A percentile compares a stretch with the other conserved stretches of the same genome.
Evolutionary conservation across 352 stramenopile species (phyloP).

Genomic region (Elongisporangium prolatum): DNA sequence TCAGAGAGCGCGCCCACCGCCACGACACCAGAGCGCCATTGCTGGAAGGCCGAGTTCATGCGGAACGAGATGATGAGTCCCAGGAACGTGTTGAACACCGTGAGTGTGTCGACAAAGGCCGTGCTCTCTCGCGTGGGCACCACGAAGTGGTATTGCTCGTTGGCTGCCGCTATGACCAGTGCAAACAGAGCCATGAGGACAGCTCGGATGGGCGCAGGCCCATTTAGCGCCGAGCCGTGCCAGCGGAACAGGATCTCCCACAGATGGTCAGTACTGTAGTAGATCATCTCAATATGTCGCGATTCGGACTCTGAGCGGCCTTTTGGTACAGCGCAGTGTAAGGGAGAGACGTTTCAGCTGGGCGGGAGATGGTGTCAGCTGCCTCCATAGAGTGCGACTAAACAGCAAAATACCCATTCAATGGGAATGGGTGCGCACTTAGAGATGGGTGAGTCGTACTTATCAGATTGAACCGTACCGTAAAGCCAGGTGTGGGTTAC

Average conservation of each 20-base stretch:
- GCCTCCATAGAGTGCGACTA: not conserved
- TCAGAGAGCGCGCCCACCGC: slow-evolving; percentile 59
- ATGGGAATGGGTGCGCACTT: not conserved
- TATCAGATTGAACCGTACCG: not conserved
- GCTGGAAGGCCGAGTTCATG: slow-evolving; percentile 76
- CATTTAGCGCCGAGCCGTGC: slow-evolving; percentile 75
- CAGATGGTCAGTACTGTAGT: slow-evolving; percentile 66
- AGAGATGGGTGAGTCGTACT: not conserved
- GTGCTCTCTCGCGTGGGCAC: slow-evolving; percentile 58
- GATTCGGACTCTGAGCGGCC: not conserved
- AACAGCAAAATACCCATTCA: not conserved
- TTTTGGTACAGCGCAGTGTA: not conserved
- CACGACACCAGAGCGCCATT: slow-evolving; percentile 70
- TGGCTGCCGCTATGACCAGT: slow-evolving; percentile 34
- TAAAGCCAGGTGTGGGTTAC: not conserved
- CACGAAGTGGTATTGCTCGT: slow-evolving; percentile 60
- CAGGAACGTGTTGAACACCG: slow-evolving; percentile 85
- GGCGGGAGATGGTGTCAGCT: not conserved
- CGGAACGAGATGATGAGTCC: slow-evolving; percentile 76
- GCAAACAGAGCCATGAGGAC: slow-evolving; percentile 69
- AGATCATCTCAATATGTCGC: slow-evolving; percentile 48
- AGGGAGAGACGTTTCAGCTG: not conserved
- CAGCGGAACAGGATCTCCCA: slow-evolving; percentile 55
- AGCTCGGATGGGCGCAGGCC: slow-evolving; percentile 50
- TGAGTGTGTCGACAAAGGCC: slow-evolving; percentile 73